Evolutionary conservation across 805 yeast genomes (phyloP), one percentile per base, ranked within the genome.

Genomic region (Metschnikowia santaceciliae): DNA sequence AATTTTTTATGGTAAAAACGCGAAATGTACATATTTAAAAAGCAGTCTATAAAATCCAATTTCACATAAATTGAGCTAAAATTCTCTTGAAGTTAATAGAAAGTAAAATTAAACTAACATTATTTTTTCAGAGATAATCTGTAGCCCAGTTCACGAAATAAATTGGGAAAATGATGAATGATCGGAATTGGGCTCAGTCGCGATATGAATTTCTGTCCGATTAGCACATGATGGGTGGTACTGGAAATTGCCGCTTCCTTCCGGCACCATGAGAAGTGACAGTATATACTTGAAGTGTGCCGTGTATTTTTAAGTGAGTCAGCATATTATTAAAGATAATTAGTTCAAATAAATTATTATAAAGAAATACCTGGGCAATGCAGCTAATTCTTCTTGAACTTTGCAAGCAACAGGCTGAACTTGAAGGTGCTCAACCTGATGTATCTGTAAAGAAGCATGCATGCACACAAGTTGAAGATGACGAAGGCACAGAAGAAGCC

Each of bases 401-500:
- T 42, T 14, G 22, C 15, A 32, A 44, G 10, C 17, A 44, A 15
- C 32, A 15, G 32, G 15, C 32, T 30, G 14, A 44, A 20, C 32
- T 38, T 44, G 22, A 35, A 47, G 17, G 43, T 42, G 10, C 49
- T 53, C 51, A 55, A 54, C 26, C 59, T 45, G 22, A 53, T 35
- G 14, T 37, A 46, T 32, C 52, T 53, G 49, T 55, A 55, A 10
- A 54, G 46, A 8, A 47, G n/a, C 37, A 55, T 46, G 41, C 57
- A 47, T 13, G 54, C 54, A 19, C 43, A 45, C 17, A 55, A n/a
- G 49, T 55, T 55, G 55, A 55, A 55, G 19, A 54, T 8, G 6
- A 54, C 37, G 38, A 41, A 55, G 4, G 48, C 53, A 37, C 53
- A 49, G 36, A 52, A 45, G 30, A 55, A 54, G 20, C 59, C 59